Conservation (phyloP, 768 basidiomycete genomes). For the Tubosaeta brunneosetosa region DNA sequence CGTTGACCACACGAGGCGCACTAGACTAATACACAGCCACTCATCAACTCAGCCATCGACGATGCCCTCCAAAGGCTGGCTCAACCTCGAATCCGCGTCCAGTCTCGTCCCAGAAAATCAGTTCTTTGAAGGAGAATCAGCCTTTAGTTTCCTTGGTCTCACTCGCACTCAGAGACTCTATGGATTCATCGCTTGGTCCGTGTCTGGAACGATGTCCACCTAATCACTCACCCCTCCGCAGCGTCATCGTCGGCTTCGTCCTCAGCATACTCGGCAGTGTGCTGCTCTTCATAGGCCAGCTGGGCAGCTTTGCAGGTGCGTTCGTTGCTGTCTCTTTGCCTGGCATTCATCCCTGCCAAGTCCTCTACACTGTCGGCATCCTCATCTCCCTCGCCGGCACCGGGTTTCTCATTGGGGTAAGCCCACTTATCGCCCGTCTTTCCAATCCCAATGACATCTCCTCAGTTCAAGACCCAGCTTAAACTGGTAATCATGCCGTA, state of each 20-base stretch:
- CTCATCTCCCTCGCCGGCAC: slow-evolving; percentile 81
- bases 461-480: slow-evolving; percentile 71
- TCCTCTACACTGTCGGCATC: slow-evolving; percentile 78
- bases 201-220: background rate
- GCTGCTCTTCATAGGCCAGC: slow-evolving; percentile 66
- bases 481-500: slow-evolving; percentile 54
- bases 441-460: slow-evolving; percentile 2
- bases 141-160: slow-evolving; percentile 75
- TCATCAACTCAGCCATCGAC: background rate
- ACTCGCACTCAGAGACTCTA: slow-evolving; percentile 79
- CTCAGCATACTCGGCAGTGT: slow-evolving; percentile 77
- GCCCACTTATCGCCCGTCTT: slow-evolving; percentile 25
- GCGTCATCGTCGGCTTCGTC: slow-evolving; percentile 69
- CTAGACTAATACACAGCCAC: background rate
- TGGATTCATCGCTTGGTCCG: slow-evolving; percentile 82
- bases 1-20: slow-evolving; percentile 28
- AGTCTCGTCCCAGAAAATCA: slow-evolving; percentile 67
- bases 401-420: slow-evolving; percentile 85
- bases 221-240: slow-evolving; percentile 23
- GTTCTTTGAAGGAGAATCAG: slow-evolving; percentile 86
- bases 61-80: slow-evolving; percentile 71
- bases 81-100: slow-evolving; percentile 72
- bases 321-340: slow-evolving; percentile 7
- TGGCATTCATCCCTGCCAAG: slow-evolving; percentile 34
- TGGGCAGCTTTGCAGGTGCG: slow-evolving; percentile 72